phyloP scores from a whole-genome alignment of 306 rosid species.

The Dalbergia cultrata region DNA sequence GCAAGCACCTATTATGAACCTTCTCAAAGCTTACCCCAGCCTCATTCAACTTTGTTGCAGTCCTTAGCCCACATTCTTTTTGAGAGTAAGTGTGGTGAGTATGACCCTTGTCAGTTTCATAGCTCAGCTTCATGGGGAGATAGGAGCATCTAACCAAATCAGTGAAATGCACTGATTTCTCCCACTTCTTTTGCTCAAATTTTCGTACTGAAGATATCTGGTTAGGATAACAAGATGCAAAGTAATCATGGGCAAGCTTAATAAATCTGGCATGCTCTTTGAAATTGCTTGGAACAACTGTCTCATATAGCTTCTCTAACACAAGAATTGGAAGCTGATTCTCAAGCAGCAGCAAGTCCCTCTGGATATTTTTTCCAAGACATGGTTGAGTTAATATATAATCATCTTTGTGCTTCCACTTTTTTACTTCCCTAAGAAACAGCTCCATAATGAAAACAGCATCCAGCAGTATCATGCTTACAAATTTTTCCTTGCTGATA shows the following conservation, averaged over 20 bases:
- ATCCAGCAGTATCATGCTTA: constrained; percentile 48
- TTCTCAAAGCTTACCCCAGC: constrained; percentile 54
- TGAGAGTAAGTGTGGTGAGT: not conserved
- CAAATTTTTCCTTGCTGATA: constrained; percentile 20
- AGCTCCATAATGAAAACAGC: constrained; percentile 52
- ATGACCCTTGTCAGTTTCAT: not conserved
- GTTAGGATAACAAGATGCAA: constrained; percentile 27
- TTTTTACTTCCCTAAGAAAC: constrained; percentile 39
- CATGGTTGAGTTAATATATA: constrained; percentile 54
- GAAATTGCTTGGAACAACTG: constrained; percentile 21
- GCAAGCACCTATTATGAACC: constrained; percentile 31
- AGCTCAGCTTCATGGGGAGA: constrained; percentile 29
- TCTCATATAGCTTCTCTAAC: constrained; percentile 46
- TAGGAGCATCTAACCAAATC: constrained; percentile 58
- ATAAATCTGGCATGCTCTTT: constrained; percentile 6
- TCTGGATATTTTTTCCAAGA: constrained; percentile 46
- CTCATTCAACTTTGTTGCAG: constrained; percentile 48
- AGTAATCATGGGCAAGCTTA: constrained; percentile 41
- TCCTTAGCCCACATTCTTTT: constrained; percentile 29
- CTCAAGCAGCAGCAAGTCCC: constrained; percentile 60
- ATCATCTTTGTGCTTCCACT: constrained; percentile 30
- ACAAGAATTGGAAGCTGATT: constrained; percentile 65
- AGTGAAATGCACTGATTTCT: constrained; percentile 54
- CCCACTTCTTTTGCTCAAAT: constrained; percentile 2
- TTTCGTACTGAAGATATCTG: not conserved